Evolutionary conservation across 2,329 filamentous ascomycete species (phyloP), one percentile per base, ranked within the genome.

Genomic region (Claviceps sorghi): DNA sequence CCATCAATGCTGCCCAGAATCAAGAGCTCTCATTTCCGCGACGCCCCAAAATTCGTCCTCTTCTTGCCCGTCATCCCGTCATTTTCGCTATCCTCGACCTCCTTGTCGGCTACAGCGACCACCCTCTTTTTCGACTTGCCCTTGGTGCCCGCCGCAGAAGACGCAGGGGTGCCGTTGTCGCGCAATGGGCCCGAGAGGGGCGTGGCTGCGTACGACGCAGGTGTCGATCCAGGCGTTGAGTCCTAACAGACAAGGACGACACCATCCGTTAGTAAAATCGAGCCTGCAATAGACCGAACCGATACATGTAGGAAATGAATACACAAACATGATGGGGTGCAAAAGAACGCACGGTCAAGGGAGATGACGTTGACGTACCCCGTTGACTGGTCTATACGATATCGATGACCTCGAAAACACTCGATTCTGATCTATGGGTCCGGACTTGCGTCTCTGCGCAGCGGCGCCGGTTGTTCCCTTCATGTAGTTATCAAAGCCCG

Each of bases 401-500:
- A 82, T 72, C n/a, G 80, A 79, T 19, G 79, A 79, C 58, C 75
- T 70, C 53, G 81, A 80, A 66, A 91, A 91, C 52, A 91, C 83
- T 57, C 85, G 76, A 64, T 88, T 86, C 59, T 79, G 76, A 50
- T 90, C 86, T 55, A 75, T 75, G 48, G 84, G 72, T 5, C 78
- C 78, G 26, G 77, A 75, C 65, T 85, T 79, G 61, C 82, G 78
- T 62, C 84, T 74, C 58, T 80, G 75, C 11, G 82, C 76, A 4
- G 77, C 76, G 1, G 76, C 73, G n/a, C 80, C 79, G 9, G 79
- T 77, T 19, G 77, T 78, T 52, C 88, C 90, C 69, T 98, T 98
- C 74, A 95, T 94, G 71, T 97, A 98, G 65, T 89, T 94, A 67
- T 98, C 93, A 67, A 98, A 98, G 22, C 93, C 93, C 48, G 87